phyloP scores from a whole-genome alignment of 139 green algal genomes.

The Coelastrella sp. region DNA sequence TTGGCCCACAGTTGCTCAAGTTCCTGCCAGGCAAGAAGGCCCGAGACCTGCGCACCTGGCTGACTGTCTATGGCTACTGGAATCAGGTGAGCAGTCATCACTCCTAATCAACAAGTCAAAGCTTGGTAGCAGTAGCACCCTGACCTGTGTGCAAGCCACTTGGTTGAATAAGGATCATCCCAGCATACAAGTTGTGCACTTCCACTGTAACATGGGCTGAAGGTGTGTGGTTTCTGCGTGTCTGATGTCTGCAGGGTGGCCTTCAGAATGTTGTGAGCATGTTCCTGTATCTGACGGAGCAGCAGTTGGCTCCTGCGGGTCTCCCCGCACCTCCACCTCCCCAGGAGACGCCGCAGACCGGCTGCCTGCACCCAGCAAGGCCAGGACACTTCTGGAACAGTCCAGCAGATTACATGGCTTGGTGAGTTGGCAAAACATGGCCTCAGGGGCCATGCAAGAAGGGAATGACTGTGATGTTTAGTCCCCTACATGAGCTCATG shows the following conservation, averaged over 20 bases:
- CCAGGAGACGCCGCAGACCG: conserved; percentile 91
- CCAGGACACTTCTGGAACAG: conserved; percentile 73
- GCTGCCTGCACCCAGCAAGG: conserved; percentile 91
- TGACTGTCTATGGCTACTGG: conserved; percentile 97
- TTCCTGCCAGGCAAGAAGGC: conserved; percentile 94
- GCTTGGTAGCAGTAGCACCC: conserved; percentile 16
- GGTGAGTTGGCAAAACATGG: no score
- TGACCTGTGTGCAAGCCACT: neutral
- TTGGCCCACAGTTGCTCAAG: conserved; percentile 96
- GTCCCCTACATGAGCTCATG: neutral
- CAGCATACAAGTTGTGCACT: no score
- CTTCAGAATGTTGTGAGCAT: conserved; percentile 86
- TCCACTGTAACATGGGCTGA: no score
- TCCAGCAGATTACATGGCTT: conserved; percentile 86
- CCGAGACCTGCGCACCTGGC: conserved; percentile 92
- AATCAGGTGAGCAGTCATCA: conserved; percentile 78
- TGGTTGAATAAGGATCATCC: neutral
- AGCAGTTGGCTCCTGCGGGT: conserved; percentile 67
- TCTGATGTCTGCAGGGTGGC: conserved; percentile 69
- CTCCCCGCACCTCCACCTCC: conserved; percentile 48
- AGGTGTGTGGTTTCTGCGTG: no score
- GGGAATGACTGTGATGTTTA: neutral
- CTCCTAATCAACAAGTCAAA: neutral
- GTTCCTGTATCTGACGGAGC: conserved; percentile 88
- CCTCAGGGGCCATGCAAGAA: neutral